These are phyloP conservation scores for Ottelia alismoides DNA, from an alignment of 106 monocot species.

Conservation along the genomic window DNA sequence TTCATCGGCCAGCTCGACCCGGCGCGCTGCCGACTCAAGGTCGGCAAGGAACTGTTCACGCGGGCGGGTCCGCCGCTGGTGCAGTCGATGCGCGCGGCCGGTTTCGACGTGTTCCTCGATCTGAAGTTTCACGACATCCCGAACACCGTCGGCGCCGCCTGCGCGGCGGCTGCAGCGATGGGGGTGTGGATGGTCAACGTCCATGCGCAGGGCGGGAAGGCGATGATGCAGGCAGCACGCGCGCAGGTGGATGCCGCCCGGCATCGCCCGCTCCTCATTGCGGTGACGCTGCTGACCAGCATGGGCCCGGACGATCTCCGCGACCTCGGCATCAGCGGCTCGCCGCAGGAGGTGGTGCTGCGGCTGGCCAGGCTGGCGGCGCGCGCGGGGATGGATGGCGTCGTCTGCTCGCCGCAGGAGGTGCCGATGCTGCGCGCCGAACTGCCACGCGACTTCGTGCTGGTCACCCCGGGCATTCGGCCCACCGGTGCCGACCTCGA, in stretches of 20 bases:
- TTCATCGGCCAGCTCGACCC: not conserved
- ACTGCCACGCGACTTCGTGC: not conserved
- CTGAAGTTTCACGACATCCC: not conserved
- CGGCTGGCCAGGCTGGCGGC: too few relatives aligned
- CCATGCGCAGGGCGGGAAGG: not conserved
- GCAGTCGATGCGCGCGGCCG: not conserved
- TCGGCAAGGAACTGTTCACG: not conserved
- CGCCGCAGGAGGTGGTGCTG: too few relatives aligned
- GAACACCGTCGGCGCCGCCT: not conserved
- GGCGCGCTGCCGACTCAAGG: not conserved
- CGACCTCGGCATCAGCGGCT: too few relatives aligned
- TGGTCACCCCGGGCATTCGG: not conserved
- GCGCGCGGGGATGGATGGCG: not conserved
- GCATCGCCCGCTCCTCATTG: not conserved
- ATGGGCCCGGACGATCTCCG: too few relatives aligned
- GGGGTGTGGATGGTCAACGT: not conserved
- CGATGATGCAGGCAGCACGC: not conserved
- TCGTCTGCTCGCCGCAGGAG: not conserved
- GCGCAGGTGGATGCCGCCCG: not conserved
- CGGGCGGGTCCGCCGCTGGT: not conserved
- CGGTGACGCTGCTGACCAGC: too few relatives aligned
- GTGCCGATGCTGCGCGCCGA: not conserved
- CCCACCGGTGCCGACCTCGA: not conserved
- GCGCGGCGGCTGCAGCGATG: not conserved
- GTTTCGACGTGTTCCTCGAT: not conserved